Evolutionary conservation across 2,329 filamentous ascomycete genomes (phyloP), one percentile per base, ranked within the genome.

Genomic region (Phoma sp.): DNA sequence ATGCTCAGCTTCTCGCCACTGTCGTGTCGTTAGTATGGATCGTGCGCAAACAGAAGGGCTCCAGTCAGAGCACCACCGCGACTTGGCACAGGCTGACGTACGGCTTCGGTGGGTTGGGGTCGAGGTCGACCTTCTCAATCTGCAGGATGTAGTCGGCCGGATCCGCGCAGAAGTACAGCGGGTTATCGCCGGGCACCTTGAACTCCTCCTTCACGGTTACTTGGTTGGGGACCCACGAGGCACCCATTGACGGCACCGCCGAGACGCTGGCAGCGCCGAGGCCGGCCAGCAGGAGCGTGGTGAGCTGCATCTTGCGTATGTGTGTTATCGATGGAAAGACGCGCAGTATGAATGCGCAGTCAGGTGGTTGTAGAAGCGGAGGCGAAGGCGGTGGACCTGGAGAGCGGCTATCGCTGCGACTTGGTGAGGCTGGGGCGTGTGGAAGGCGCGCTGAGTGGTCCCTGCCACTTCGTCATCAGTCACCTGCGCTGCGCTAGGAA

Each of bases 51-150:
- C 9, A 7, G 27, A 6, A 18, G 18, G 18, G 18, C 18, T 18
- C 18, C 18, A 18, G 18, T 18, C 18, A 18, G 18, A 18, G 18
- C 18, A 18, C 18, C 18, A 18, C 18, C 18, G 18, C 18, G 18
- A 18, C 18, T 18, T 18, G 18, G 18, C 18, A 18, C 18, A 18
- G 18, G 18, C 18, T 57, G 33, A 84, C 89, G 70, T 86, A 98
- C 93, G 92, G 82, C 71, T 85, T 72, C 32, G 95, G 95, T 56
- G 93, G 95, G 76, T 97, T 98, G 11, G 95, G 95, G 32, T 76
- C 71, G 52, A 99, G 78, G 68, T 97, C 87, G 52, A 98, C 91
- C 41, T 84, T 84, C 60, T 92, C 81, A 68, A 99, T 92, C 38
- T 80, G 78, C 64, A 97, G 80, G 52, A 93, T 83, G 73, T 97